Evolutionary conservation across 805 yeast genomes (phyloP), one percentile per base, ranked within the genome.

Genomic region (Ogataea thermomethanolica): DNA sequence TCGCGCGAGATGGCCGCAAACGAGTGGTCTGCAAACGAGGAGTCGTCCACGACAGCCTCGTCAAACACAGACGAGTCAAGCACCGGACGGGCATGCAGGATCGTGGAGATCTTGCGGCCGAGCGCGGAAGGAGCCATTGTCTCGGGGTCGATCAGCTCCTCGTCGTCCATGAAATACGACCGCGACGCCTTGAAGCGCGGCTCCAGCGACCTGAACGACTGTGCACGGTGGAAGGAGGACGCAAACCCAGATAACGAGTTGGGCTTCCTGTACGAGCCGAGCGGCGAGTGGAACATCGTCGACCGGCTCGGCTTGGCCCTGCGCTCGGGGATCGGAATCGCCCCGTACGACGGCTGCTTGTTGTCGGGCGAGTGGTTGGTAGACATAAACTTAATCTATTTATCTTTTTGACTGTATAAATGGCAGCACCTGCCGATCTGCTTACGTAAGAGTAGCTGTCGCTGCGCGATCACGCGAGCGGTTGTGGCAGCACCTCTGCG

Each of bases 241-340:
- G 95, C 95, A 63, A 87, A 87, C 40, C 84, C 78, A 43, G 81
- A 79, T 29, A 87, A 58, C 1, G 93, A 83, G 61, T 84, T 84
- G 12, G 70, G 69, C 33, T 87, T 83, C 54, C 70, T 70, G 56
- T 78, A 79, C 13, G 84, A 79, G 7, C 37, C 46, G 3, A 82
- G 82, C 20, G 76, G 63, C 23, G 77, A 74, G 29, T 69, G 67
- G 14, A 72, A 55, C 26, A 39, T 24, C 28, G 30, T 45, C 12
- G 57, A 53, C 15, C 48, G 46, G n/a, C 41, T 42, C 5, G 43
- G 51, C 25, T 44, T 38, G 17, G 44, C 37, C 14, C 39, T 39
- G 29, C 55, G 39, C 35, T 46, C 37, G 3, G 60, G 60, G 26
- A 56, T 56, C 9, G 59, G 60, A 21, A 56, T 56, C 10, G 57